phyloP scores from a whole-genome alignment of 768 basidiomycete genomes.

The Suillus hirtellus region DNA sequence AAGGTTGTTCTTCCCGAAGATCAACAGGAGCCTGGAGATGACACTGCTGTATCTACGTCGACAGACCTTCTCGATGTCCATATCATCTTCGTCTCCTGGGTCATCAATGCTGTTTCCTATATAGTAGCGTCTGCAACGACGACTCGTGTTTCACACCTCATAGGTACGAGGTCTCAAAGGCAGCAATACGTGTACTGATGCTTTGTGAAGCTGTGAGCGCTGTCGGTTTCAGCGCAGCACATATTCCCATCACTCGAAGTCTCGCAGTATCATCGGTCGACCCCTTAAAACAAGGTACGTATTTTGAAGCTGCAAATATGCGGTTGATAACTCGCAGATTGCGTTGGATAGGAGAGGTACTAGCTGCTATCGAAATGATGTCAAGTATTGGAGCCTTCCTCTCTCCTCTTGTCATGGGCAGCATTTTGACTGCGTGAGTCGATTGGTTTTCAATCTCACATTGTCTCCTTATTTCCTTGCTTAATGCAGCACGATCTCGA shows the following conservation, averaged over 20 bases:
- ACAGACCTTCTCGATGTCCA: conserved; percentile 34
- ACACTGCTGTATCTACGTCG: conserved; percentile 10
- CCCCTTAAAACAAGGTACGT: conserved; percentile 30
- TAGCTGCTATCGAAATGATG: conserved; percentile 32
- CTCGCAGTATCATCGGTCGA: conserved; percentile 29
- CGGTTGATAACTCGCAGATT: not conserved
- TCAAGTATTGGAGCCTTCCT: conserved; percentile 20
- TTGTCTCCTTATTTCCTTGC: not conserved
- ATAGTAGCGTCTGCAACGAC: conserved; percentile 18
- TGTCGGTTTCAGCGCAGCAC: conserved; percentile 20
- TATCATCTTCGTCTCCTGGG: conserved; percentile 23
- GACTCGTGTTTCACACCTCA: conserved; percentile 12
- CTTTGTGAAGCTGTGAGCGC: conserved; percentile 18
- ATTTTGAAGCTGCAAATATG: not conserved
- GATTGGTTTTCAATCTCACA: not conserved
- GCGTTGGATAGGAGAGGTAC: conserved; percentile 23
- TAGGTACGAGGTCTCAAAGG: conserved; percentile 17
- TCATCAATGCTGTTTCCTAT: conserved; percentile 15
- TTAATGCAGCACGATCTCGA: conserved; percentile 19
- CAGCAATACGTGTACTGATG: not conserved
- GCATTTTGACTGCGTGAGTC: conserved; percentile 25
- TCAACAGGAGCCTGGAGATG: not conserved
- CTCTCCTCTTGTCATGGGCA: conserved; percentile 33
- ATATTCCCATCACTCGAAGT: conserved; percentile 25
- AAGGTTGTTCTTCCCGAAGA: not conserved